These are phyloP conservation scores for Croton setiger DNA, from an alignment of 441 rosid species.

Conservation along the genomic window DNA sequence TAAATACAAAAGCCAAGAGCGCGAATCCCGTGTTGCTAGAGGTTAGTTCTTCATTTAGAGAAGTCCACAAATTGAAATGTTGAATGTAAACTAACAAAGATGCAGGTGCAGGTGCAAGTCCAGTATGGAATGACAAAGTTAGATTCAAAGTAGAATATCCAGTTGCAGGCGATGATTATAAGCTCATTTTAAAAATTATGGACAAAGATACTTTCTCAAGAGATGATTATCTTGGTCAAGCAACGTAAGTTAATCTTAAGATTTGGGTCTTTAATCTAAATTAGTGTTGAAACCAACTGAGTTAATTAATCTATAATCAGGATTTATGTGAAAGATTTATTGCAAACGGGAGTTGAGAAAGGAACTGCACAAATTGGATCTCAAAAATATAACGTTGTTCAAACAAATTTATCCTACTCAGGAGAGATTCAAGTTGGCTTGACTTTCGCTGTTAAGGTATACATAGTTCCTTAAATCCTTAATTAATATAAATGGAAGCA, in stretches of 20 bases:
- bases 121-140: conserved; percentile 66
- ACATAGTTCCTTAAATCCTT: not conserved
- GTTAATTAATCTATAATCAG: conserved; percentile 21
- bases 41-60: conserved; percentile 42
- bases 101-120: conserved; percentile 58
- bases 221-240: conserved; percentile 68
- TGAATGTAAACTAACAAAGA: not conserved
- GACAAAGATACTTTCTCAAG: conserved; percentile 69
- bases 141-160: conserved; percentile 75
- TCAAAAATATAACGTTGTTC: conserved; percentile 47
- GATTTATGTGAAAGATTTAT: conserved; percentile 61
- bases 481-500: too few species aligned
- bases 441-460: conserved; percentile 46
- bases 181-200: conserved; percentile 64
- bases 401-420: conserved; percentile 37
- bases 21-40: conserved; percentile 56
- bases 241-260: conserved; percentile 44
- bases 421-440: conserved; percentile 75
- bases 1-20: conserved; percentile 67
- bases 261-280: not conserved
- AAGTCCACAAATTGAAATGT: too few species aligned
- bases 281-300: not conserved
- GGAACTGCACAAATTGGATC: conserved; percentile 59
- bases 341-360: conserved; percentile 62
- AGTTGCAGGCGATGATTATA: conserved; percentile 47